Conservation (phyloP, 108 stramenopile genomes). For the Fragilaria radians region DNA sequence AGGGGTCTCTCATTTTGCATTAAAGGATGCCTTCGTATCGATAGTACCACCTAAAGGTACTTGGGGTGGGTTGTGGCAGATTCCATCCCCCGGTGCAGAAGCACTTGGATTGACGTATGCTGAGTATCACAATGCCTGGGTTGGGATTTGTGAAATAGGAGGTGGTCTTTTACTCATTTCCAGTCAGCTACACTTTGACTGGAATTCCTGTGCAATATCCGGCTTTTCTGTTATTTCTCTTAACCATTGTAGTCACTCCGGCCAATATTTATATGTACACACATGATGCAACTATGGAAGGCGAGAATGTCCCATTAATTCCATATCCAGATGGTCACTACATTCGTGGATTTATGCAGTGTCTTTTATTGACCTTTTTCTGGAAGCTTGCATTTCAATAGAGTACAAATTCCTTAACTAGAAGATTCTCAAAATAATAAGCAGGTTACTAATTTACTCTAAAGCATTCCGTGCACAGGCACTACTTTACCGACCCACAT, state of each 20-base stretch:
- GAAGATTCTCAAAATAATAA: too few species aligned
- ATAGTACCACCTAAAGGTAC: constrained; percentile 79
- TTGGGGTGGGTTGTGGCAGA: constrained; percentile 84
- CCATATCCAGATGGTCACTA: constrained; percentile 67
- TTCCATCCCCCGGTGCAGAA: constrained; percentile 67
- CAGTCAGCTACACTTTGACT: not conserved
- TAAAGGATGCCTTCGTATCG: constrained; percentile 53
- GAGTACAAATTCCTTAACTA: too few species aligned
- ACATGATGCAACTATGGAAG: constrained; percentile 69
- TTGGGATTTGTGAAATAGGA: constrained; percentile 73
- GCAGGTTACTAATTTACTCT: too few species aligned
- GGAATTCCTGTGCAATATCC: constrained; percentile 30
- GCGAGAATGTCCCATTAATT: constrained; percentile 16
- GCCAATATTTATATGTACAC: constrained; percentile 90
- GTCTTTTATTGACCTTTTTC: constrained; percentile 60
- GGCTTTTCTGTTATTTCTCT: constrained; percentile 45
- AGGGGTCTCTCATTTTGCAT: constrained; percentile 73
- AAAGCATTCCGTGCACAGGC: too few species aligned
- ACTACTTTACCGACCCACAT: too few species aligned
- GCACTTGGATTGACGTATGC: constrained; percentile 53
- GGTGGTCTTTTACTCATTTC: constrained; percentile 49
- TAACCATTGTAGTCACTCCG: constrained; percentile 73
- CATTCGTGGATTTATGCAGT: constrained; percentile 58
- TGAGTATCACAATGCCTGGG: constrained; percentile 82
- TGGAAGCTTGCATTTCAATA: constrained; percentile 67